phyloP scores from a whole-genome alignment of 2,329 filamentous ascomycete genomes.

The Botryotinia convoluta region DNA sequence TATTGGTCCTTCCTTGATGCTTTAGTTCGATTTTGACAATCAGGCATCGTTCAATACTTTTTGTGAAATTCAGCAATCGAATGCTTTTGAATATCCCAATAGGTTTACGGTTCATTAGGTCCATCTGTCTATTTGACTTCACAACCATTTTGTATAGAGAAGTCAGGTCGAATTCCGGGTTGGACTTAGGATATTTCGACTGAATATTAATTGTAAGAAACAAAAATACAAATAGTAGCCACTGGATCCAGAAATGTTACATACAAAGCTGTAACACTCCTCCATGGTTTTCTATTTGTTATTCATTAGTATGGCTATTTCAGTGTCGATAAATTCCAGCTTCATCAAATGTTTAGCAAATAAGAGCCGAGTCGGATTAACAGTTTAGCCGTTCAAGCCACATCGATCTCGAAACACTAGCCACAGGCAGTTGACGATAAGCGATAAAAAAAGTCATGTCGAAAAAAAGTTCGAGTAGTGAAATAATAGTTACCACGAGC shows the following conservation, averaged over 20 bases:
- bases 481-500: slow-evolving; percentile 1
- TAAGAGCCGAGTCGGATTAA: background rate
- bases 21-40: background rate
- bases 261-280: background rate
- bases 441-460: slow-evolving; percentile 12
- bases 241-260: background rate
- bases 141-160: background rate
- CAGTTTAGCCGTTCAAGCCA: background rate
- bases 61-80: background rate
- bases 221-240: accelerated
- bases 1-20: background rate
- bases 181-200: background rate
- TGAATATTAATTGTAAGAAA: background rate
- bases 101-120: background rate
- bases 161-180: background rate
- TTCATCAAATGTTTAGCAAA: background rate
- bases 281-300: background rate
- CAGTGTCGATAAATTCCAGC: background rate
- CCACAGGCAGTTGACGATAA: slow-evolving; percentile 9
- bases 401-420: background rate
- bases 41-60: background rate
- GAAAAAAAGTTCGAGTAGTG: slow-evolving; percentile 6
- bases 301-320: background rate
- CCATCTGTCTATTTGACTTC: background rate
- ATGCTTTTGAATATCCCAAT: background rate